Evolutionary conservation across 129 eudicot genomes (phyloP), one percentile per base, ranked within the genome.

Genomic region (Artemisia tridentata): DNA sequence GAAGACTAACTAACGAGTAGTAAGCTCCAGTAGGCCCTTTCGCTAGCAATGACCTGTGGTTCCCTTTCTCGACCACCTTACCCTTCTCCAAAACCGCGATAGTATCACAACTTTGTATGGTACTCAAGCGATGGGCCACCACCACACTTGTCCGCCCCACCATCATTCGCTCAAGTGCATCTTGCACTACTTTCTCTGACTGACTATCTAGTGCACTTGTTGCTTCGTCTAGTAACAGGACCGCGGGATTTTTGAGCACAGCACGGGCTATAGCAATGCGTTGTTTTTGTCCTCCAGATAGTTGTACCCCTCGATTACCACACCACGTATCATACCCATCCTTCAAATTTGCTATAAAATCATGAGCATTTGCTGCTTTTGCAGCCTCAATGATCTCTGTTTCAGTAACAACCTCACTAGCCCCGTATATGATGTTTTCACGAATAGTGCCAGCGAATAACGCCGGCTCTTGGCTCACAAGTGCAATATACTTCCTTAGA

Each of bases 201-300:
- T 86, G 92, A 57, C 92, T 85, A 54, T 91, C 97, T n/a, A 91
- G 78, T 16, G 97, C 97, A 50, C 97, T 91, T 2, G 97, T 91
- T 0, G 97, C 97, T 79, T 91, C 97, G 18, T 89, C 96, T 23
- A 89, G 61, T 45, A 89, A 66, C 74, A 86, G 68, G 11, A 89
- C 69, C 3, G 81, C 64, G 0, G 92, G 92, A 65, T 89, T 84
- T 64, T 84, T 89, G 31, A 89, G 63, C 63, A 88, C 82, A 10
- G 96, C 96, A 7, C 92, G 84, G 0, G 92, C 92, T 16, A 89
- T 89, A 0, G 92, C 96, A 8, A 89, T 78, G 3, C 92, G 84
- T 71, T 89, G 96, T 67, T 86, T 86, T 72, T 89, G 96, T 10
- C 89, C 96, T 3, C 89, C 96, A 1, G 96, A 86, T 10, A 89